Evolutionary conservation across 352 stramenopile genomes (phyloP).

Genomic region (Phytophthora cactorum): DNA sequence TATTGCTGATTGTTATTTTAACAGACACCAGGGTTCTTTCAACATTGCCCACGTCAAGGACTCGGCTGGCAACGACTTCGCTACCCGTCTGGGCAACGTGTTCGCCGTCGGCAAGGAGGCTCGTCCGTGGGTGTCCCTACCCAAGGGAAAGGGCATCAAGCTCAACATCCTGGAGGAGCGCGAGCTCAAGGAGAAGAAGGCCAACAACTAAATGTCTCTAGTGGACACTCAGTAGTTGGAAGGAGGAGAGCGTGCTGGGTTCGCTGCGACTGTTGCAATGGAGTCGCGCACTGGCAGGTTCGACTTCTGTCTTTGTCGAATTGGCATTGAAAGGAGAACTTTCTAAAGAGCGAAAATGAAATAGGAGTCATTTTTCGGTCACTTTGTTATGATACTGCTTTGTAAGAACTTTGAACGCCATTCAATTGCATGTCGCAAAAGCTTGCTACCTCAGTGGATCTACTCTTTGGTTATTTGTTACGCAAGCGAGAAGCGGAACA

Average conservation of each 20-base stretch:
- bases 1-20: slow-evolving; percentile 25
- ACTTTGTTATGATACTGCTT: not conserved
- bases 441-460: no score
- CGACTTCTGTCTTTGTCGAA: slow-evolving; percentile 12
- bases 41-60: slow-evolving; percentile 99
- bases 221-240: slow-evolving; percentile 19
- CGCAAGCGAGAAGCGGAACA: no score
- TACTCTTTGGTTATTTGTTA: no score
- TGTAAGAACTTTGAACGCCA: no score
- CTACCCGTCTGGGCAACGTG: slow-evolving; percentile 97
- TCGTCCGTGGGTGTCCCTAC: slow-evolving; percentile 94
- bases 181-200: slow-evolving; percentile 77
- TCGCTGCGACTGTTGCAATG: slow-evolving; percentile 24
- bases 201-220: slow-evolving; percentile 60
- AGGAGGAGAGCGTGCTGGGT: slow-evolving; percentile 9
- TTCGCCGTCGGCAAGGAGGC: slow-evolving; percentile 97
- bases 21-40: slow-evolving; percentile 98
- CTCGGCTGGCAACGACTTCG: slow-evolving; percentile 97
- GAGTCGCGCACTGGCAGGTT: slow-evolving; percentile 18
- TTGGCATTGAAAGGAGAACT: slow-evolving; percentile 41
- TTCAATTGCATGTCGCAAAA: no score
- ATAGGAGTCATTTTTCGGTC: slow-evolving; percentile 38
- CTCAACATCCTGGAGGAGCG: slow-evolving; percentile 98
- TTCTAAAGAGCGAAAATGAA: slow-evolving; percentile 46
- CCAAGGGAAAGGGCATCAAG: slow-evolving; percentile 99